Conservation (phyloP, 1,284 basidiomycete genomes). For the Schizophyllum amplum region DNA sequence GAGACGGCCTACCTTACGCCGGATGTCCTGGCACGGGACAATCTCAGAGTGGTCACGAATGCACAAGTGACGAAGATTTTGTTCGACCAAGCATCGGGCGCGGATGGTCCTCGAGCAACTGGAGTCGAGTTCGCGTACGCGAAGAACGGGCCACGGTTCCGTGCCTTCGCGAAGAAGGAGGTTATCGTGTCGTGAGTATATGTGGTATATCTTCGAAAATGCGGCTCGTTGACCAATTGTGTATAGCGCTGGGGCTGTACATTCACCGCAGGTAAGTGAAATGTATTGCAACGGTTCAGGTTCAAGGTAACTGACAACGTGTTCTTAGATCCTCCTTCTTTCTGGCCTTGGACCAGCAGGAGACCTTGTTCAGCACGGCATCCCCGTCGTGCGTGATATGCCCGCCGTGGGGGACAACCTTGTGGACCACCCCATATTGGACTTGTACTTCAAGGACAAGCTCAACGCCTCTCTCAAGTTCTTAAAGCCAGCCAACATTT, state of each 20-base stretch:
- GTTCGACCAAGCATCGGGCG: conserved; percentile 38
- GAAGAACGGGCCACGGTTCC: conserved; percentile 27
- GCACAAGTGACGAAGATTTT: conserved; percentile 48
- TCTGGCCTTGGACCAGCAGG: conserved; percentile 58
- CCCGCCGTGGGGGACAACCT: conserved; percentile 55
- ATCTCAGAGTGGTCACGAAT: conserved; percentile 49
- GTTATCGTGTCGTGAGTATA: conserved; percentile 52
- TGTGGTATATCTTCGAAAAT: background rate
- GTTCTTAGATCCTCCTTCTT: conserved; percentile 53
- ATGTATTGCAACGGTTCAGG: conserved; percentile 8
- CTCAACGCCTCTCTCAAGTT: conserved; percentile 33
- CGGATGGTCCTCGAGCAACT: conserved; percentile 38
- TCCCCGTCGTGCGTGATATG: conserved; percentile 44
- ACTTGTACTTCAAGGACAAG: conserved; percentile 44
- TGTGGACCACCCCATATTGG: conserved; percentile 47
- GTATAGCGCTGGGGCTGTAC: conserved; percentile 57
- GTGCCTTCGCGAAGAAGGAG: conserved; percentile 44
- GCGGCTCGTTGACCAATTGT: no score
- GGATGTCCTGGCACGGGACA: conserved; percentile 50
- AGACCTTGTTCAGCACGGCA: conserved; percentile 39
- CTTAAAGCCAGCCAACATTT: conserved; percentile 27
- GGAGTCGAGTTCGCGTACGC: conserved; percentile 51
- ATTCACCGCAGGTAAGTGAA: conserved; percentile 46
- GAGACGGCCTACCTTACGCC: conserved; percentile 60
- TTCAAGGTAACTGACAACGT: background rate